Percentiles rank a stretch among this genome's conserved stretches.
Evolutionary conservation across 495 filamentous ascomycete genomes (phyloP).

Genomic region (Penicillium atrosanguineum): DNA sequence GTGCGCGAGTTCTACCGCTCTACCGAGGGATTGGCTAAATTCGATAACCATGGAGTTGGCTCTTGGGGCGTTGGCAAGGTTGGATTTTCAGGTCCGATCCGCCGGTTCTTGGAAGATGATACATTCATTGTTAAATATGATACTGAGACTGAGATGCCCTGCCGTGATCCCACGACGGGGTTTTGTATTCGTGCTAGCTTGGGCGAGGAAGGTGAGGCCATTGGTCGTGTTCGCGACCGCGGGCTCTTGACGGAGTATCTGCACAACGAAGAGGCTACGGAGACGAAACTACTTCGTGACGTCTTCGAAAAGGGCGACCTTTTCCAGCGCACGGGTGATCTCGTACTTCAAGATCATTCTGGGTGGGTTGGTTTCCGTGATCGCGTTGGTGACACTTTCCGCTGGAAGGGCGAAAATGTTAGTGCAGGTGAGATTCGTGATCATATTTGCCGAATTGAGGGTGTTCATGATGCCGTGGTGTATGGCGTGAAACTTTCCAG

Average conservation of each 20-base stretch:
- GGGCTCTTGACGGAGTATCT: constrained; percentile 79
- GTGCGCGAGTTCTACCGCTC: constrained; percentile 89
- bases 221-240: constrained; percentile 63
- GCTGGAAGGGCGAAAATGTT: constrained; percentile 95
- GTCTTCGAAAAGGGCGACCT: constrained; percentile 80
- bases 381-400: constrained; percentile 90
- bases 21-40: constrained; percentile 73
- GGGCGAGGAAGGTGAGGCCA: constrained; percentile 76
- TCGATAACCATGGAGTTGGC: constrained; percentile 73
- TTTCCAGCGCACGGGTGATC: constrained; percentile 83
- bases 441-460: constrained; percentile 44
- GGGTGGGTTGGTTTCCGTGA: constrained; percentile 80
- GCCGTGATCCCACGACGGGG: constrained; percentile 66
- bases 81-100: constrained; percentile 69
- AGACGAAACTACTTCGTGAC: constrained; percentile 72
- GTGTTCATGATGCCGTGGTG: constrained; percentile 49
- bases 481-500: constrained; percentile 47
- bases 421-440: constrained; percentile 67
- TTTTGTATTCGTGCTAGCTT: constrained; percentile 59
- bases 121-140: constrained; percentile 68
- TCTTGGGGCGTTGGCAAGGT: constrained; percentile 75
- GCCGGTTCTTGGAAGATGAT: constrained; percentile 52
- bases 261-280: constrained; percentile 68
- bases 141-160: constrained; percentile 64
- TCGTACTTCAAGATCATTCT: constrained; percentile 67